A percentile compares a stretch with the other conserved stretches of the same genome.
phyloP scores from a whole-genome alignment of 768 basidiomycete species.

The Mycena vulgaris region DNA sequence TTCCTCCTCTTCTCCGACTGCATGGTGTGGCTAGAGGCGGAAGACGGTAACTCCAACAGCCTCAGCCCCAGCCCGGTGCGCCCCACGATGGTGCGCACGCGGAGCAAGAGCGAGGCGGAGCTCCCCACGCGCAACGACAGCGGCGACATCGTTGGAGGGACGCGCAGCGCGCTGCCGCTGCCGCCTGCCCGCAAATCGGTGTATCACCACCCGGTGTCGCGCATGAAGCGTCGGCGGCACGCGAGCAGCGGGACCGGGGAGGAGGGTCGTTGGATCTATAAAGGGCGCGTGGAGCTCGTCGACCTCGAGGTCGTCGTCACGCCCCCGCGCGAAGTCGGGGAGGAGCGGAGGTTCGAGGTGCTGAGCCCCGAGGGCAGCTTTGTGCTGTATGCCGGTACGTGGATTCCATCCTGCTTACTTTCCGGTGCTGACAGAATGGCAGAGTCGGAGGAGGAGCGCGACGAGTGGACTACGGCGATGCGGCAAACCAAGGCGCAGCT shows the following conservation, averaged over 20 bases:
- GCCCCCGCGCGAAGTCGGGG: conserved; percentile 60
- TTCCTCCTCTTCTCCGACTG: conserved; percentile 90
- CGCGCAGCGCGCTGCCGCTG: conserved; percentile 35
- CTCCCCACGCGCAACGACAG: conserved; percentile 48
- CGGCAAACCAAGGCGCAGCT: conserved; percentile 78
- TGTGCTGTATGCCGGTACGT: conserved; percentile 77
- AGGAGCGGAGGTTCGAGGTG: conserved; percentile 77
- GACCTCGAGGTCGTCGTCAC: conserved; percentile 83
- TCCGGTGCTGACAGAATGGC: background rate
- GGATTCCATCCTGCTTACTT: background rate
- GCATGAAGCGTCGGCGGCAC: conserved; percentile 43
- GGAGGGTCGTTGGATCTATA: conserved; percentile 80
- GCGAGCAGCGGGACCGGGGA: conserved; percentile 56
- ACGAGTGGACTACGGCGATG: conserved; percentile 78
- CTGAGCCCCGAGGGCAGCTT: conserved; percentile 86
- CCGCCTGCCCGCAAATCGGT: conserved; percentile 44
- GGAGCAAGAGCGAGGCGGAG: conserved; percentile 77
- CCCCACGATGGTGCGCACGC: conserved; percentile 57
- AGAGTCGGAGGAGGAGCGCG: conserved; percentile 71
- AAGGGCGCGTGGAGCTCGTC: conserved; percentile 77
- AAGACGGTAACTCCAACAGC: conserved; percentile 36
- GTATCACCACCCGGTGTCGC: conserved; percentile 39
- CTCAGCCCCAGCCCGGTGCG: conserved; percentile 28
- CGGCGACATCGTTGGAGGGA: conserved; percentile 26
- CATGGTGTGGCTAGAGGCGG: conserved; percentile 78